Base-by-base conservation (phyloP, 1,284 basidiomycete genomes). In the Bjerkandera adusta region DNA sequence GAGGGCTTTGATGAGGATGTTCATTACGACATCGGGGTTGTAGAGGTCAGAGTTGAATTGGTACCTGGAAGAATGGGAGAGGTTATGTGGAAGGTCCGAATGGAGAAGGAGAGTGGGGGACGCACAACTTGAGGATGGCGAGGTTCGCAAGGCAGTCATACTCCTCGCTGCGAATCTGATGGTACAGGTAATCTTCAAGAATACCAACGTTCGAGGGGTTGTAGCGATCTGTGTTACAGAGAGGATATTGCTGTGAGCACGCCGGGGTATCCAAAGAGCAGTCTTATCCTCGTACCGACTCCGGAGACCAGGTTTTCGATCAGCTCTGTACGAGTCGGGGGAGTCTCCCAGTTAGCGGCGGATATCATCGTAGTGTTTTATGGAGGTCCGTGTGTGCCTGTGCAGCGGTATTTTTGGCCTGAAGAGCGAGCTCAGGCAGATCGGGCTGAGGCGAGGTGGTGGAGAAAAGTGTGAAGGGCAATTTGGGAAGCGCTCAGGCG, bases 1-100 rank as follows among this genome's bases (percentile, higher is more conserved):
- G 47, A 98, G 79, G 16, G 93, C 81, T 76, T 97, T 97, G 67
- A 94, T 79, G 61, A 98, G 88, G 65, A 98, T 92, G 73, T 96
- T 92, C 68, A 96, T 77, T 57, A 94, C 88, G 16, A 95, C 89
- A 60, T 95, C 92, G 6, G 92, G 85, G 71, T 95, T 95, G 70
- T 92, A 92, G 36, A 96, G 80, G 64, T 90, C 83, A 15, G 91
- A 84, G 72, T 98, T 98, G 73, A 97, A 97, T 65, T 98, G 95
- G 71, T 97, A 97, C 47, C 93, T 97, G 52, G 18, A 44, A n/a
- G n/a, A n/a, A 25, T 25, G 25, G 6, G 3, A 29, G 25, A 47
- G 35, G 15, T 32, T 32, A 46, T 25, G 13, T 32, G 34, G 6
- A n/a, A n/a, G n/a, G n/a, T n/a, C n/a, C n/a, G n/a, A n/a, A n/a